Conservation (phyloP, 441 rosid genomes). For the Macaranga tanarius region DNA sequence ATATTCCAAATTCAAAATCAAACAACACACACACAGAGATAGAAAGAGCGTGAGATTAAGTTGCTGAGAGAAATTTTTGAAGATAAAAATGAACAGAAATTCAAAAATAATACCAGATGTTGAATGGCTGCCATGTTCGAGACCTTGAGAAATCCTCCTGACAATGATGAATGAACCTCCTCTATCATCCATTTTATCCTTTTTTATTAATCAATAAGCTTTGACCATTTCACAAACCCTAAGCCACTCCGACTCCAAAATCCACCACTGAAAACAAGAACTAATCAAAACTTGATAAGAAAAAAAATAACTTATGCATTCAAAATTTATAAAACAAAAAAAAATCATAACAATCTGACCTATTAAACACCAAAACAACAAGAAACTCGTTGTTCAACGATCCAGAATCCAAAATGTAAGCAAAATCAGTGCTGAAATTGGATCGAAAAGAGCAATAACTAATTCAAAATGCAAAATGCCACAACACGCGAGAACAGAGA, state of each 20-base stretch:
- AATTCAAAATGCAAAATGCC: constrained; percentile 17
- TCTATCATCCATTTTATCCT: constrained; percentile 73
- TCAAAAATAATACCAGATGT: constrained; percentile 71
- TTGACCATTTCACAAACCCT: constrained; percentile 26
- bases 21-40: neutral
- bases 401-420: constrained; percentile 31
- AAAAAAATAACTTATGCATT: neutral
- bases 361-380: too few species aligned
- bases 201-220: constrained; percentile 19
- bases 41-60: neutral
- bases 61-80: neutral
- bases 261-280: constrained; percentile 29
- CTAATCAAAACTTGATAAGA: constrained; percentile 16
- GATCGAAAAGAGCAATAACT: constrained; percentile 20
- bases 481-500: constrained; percentile 1
- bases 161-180: constrained; percentile 95
- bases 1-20: constrained; percentile 18
- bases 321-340: constrained; percentile 15
- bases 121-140: constrained; percentile 78
- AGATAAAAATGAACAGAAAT: constrained; percentile 8
- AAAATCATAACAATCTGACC: constrained; percentile 2
- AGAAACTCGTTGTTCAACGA: too few species aligned
- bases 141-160: constrained; percentile 91
- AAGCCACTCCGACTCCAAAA: constrained; percentile 26
- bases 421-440: constrained; percentile 23